Base-by-base conservation (phyloP, 768 basidiomycete species). In the Suillus lakei region DNA sequence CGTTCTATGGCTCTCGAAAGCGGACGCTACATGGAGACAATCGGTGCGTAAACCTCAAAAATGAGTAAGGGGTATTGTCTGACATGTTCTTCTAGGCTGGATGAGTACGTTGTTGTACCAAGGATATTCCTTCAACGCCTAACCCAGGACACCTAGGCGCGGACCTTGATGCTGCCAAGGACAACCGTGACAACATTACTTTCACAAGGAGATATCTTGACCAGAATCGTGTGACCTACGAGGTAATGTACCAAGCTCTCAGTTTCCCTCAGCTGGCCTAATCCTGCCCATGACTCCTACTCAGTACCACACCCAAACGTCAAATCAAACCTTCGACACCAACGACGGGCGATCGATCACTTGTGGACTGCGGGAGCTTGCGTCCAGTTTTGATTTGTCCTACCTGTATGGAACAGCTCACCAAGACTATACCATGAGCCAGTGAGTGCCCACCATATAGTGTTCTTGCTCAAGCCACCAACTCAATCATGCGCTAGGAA, bases 11-110 rank as follows among this genome's bases (percentile, higher is more conserved):
- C 89, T 1, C 73, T 96, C 66, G 92, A 94, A 71, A 91, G 92
- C 68, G 92, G 96, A 21, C 82, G 93, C 26, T 97, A 96, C 73
- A 92, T 97, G 90, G 96, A 98, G 78, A 98, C 95, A 13, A 80
- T 96, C 62, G 94, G 93, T 91, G 54, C 12, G 85, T 60, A 18
- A 15, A n/a, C 21, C 51, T 32, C 34, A 28, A 5, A 23, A 2
- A 28, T 26, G 23, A 15, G 13, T n/a, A 41, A 38, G 4, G 34
- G 34, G 23, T 55, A 1, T 51, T 58, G 18, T 44, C 32, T 26
- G 32, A 30, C 39, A 30, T 63, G 39, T 51, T 16, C 51, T 54
- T 56, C 30, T 38, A 75, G 77, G 89, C 10, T 93, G 88, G 86
- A 78, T 91, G 81, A 89, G 91, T 89, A 70, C 46, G 82, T 76